Conservation (phyloP, 306 rosid species). For the Cajanus cajan region DNA sequence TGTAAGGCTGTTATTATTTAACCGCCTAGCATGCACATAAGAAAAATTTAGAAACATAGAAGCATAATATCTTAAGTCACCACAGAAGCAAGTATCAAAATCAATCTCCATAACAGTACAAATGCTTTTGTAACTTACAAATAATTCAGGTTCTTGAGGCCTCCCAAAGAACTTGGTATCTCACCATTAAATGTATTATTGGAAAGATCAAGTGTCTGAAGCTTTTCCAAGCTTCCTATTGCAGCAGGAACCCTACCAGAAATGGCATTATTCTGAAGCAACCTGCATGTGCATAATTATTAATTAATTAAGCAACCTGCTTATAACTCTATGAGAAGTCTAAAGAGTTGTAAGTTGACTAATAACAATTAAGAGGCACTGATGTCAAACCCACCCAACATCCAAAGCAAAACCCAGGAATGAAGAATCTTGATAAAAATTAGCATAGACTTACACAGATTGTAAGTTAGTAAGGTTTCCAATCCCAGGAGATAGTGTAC, state of each 20-base stretch:
- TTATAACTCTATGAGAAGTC: slow-evolving; percentile 4
- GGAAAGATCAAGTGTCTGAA: slow-evolving; percentile 94
- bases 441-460: slow-evolving; percentile 69
- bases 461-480: slow-evolving; percentile 86
- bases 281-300: too few relatives aligned
- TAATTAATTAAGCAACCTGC: too few relatives aligned
- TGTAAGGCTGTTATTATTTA: slow-evolving; percentile 89
- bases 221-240: slow-evolving; percentile 79
- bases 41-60: slow-evolving; percentile 28
- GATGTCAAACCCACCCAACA: slow-evolving; percentile 23
- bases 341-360: background rate
- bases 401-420: background rate
- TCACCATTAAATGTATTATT: slow-evolving; percentile 66
- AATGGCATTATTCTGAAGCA: slow-evolving; percentile 93
- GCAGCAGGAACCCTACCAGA: slow-evolving; percentile 79
- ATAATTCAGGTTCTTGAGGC: slow-evolving; percentile 77
- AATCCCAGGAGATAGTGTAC: slow-evolving; percentile 74
- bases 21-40: slow-evolving; percentile 66
- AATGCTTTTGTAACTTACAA: slow-evolving; percentile 59
- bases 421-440: background rate
- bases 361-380: slow-evolving; percentile 11
- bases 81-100: background rate
- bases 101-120: slow-evolving; percentile 7
- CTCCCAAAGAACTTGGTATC: slow-evolving; percentile 86
- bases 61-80: slow-evolving; percentile 11